Base-by-base conservation (phyloP, 805 yeast genomes). In the Cyberlindnera bimundalis region DNA sequence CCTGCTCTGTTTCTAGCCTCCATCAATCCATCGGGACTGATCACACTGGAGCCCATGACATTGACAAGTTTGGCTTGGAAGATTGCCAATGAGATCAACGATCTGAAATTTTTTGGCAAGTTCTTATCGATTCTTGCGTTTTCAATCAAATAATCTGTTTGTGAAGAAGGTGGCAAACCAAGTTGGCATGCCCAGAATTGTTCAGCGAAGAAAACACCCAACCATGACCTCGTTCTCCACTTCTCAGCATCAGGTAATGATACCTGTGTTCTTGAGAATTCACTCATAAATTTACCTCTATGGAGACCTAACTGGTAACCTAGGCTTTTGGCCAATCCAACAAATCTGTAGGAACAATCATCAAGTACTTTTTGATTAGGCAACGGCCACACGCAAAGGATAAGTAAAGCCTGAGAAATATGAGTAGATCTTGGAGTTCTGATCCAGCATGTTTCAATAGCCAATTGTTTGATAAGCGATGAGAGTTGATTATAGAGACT, bases 171-270 rank as follows among this genome's bases (percentile, higher is more conserved):
- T 1, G 97, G 97, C 37, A 90, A 65, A 0, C 97, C 97, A 33
- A 89, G 63, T 27, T 81, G 78, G 11, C 95, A 83, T 4, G 95
- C 82, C 93, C 96, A 86, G 56, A 88, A 84, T 52, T 89, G 95
- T 58, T 89, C 96, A 33, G 87, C 73, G 56, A 89, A 84, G 60
- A 84, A 90, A 4, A 86, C 83, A 3, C 91, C 89, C 21, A 88
- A 66, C 97, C 97, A 90, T 1, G 96, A 78, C 51, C 96, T 70
- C 1, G 96, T 88, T 60, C 97, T 74, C 97, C 96, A 90, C 56
- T 80, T 81, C 52, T 87, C 96, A 5, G 96, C 91, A 62, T 90
- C 88, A 0, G 91, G 91, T 62, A 89, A 70, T 18, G 86, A 76
- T 5, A 84, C 93, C 58, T 90, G 97, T 23, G 91, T 85, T 55